These are phyloP conservation scores for Spizellomyces sp. DNA, from an alignment of 192 early-diverging fungal genomes.

Conservation along the genomic window DNA sequence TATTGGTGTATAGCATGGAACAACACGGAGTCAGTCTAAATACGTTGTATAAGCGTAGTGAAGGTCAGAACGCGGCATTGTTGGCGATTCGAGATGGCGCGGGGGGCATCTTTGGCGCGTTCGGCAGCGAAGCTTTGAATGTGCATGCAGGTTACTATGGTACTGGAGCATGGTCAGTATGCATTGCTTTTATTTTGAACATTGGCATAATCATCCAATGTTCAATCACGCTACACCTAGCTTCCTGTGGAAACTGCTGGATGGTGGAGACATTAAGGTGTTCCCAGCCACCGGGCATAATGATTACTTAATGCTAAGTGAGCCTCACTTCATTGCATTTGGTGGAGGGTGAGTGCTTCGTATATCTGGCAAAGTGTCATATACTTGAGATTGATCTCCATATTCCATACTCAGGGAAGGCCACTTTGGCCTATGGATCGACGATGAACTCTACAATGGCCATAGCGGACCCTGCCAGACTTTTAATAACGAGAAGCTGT, in stretches of 20 bases:
- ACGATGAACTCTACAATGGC: constrained; percentile 51
- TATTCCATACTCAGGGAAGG: constrained; percentile 31
- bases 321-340: constrained; percentile 31
- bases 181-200: not conserved
- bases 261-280: not conserved
- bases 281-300: constrained; percentile 38
- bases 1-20: constrained; percentile 86
- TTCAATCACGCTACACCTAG: too few relatives aligned
- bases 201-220: too few relatives aligned
- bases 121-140: constrained; percentile 38
- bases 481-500: constrained; percentile 49
- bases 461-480: constrained; percentile 51
- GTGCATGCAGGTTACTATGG: constrained; percentile 48
- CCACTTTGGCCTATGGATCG: constrained; percentile 57
- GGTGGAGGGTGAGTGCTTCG: constrained; percentile 36
- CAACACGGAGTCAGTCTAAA: constrained; percentile 90
- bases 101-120: constrained; percentile 50
- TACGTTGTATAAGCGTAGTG: constrained; percentile 65
- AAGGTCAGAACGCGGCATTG: constrained; percentile 30
- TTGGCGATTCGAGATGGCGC: constrained; percentile 37
- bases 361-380: not conserved
- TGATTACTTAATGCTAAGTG: constrained; percentile 38
- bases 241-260: too few relatives aligned
- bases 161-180: constrained; percentile 44
- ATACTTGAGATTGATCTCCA: not conserved